Evolutionary conservation across 306 rosid genomes (phyloP).

Genomic region (Lathyrus tuberosus): DNA sequence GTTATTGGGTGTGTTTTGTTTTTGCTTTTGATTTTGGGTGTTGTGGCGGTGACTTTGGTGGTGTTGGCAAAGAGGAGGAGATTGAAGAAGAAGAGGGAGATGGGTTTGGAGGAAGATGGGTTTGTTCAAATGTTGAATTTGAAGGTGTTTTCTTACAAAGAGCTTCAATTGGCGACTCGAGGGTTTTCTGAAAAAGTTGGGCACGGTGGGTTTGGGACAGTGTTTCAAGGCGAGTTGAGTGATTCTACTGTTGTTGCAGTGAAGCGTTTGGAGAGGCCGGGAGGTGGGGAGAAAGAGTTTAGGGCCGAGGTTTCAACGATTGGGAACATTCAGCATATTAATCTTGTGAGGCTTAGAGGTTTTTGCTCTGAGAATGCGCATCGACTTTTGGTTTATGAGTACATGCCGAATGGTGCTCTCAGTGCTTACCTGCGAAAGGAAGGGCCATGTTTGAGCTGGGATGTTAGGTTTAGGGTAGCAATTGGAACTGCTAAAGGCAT

Average conservation of each 20-base stretch:
- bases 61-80: slow-evolving; percentile 45
- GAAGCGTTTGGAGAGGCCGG: slow-evolving; percentile 86
- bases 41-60: slow-evolving; percentile 40
- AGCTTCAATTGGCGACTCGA: slow-evolving; percentile 68
- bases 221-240: slow-evolving; percentile 66
- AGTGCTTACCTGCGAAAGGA: slow-evolving; percentile 70
- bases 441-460: slow-evolving; percentile 79
- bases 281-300: slow-evolving; percentile 86
- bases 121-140: slow-evolving; percentile 52
- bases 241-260: slow-evolving; percentile 71
- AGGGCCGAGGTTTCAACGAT: slow-evolving; percentile 83
- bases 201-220: slow-evolving; percentile 90
- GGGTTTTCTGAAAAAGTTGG: slow-evolving; percentile 78
- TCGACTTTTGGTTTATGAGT: slow-evolving; percentile 80
- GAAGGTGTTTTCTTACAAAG: slow-evolving; percentile 71
- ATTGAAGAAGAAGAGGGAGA: slow-evolving; percentile 6
- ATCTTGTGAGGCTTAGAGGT: slow-evolving; percentile 81
- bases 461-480: slow-evolving; percentile 64
- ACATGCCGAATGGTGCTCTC: slow-evolving; percentile 76
- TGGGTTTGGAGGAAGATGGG: slow-evolving; percentile 49
- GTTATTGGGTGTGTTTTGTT: slow-evolving; percentile 49
- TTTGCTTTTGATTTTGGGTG: slow-evolving; percentile 51
- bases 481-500: slow-evolving; percentile 81
- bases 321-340: slow-evolving; percentile 86
- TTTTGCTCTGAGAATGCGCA: slow-evolving; percentile 84